Evolutionary conservation across 192 early-diverging fungal species (phyloP), one percentile per base, ranked within the genome.

Genomic region (Irineochytrium annulatum): DNA sequence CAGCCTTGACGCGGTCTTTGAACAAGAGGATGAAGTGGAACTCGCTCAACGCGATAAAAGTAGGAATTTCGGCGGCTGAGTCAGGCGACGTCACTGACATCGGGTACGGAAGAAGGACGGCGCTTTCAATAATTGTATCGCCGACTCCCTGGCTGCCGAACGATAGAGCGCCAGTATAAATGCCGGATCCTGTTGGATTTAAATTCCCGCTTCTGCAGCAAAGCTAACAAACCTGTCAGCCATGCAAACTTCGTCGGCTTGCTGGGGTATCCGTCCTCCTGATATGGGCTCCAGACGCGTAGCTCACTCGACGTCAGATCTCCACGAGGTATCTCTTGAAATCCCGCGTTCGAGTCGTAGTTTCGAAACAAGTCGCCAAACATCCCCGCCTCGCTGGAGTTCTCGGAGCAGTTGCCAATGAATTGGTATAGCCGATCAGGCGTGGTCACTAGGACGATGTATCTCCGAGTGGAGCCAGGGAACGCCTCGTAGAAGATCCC

Each of bases 371-470:
- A 64, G 3, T 68, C 66, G 31, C 84, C 86, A 75, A 97, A 98
- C 70, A 91, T 85, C 19, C 79, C 79, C 24, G 81, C 82, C 24
- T 79, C 77, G 2, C 68, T 72, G 19, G 77, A 71, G 24, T 57
- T 65, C 1, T 77, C 74, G 4, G 73, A 69, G 5, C 62, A 68
- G 1, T 59, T 69, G 0, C 93, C 94, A 59, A 97, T 79, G 41
- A 95, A 89, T 62, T 95, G 93, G 67, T 98, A 98, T 19, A 98
- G 75, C n/a, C 87, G 82, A 0, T 80, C 91, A 0, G 89, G 80
- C 0, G 95, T 95, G 4, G 92, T 74, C 11, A 88, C 77, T 41
- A 95, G 68, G 1, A 97, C 84, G 29, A 91, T 76, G 60, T 90
- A 91, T 67, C 88, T 87, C 56, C 84, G 79, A n/a, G 77, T 54